Base-by-base conservation (phyloP, 176 grass and related monocot species). In the Raddia distichophylla region DNA sequence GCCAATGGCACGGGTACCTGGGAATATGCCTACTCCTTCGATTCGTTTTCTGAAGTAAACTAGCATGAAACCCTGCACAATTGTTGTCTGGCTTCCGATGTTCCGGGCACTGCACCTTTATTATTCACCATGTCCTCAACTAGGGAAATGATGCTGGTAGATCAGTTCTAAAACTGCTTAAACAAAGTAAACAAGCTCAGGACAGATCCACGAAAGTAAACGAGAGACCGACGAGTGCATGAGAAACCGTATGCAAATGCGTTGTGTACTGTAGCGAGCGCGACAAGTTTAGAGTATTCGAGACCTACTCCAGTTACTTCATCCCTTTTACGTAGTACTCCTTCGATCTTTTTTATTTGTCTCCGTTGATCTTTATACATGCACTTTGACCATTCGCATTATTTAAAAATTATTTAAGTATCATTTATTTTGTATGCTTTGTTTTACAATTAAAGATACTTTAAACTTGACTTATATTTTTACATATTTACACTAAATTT, bases 41-140 rank as follows among this genome's bases (percentile, higher is more conserved):
- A 74, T 78, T 71, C 49, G 34, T 43, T 51, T 61, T 84, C 17
- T 52, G 75, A 52, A 42, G 56, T 57, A 77, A 77, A 8, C 34
- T 33, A 52, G 54, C 6, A 42, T 51, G 22, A 73, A 60, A 61
- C 19, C 15, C 49, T 5, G 48, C 37, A 5, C 14, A 22, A 74
- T 37, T 69, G 33, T 15, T 81, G 14, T 17, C 44, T 75, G 76
- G 60, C 50, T 59, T 20, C 8, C 5, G 35, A 55, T 27, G 27
- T 27, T 27, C 27, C 27, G 27, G 27, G 14, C 4, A n/a, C 22
- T 14, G 0, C 12, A 34, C 7, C 10, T 81, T 60, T 80, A 16
- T 60, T 80, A 16, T 42, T 68, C 84, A 37, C 34, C 42, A 9
- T 42, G 17, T 33, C 16, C 19, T 55, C 60, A 12, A 22, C 46